phyloP scores from a whole-genome alignment of 345 rosid genomes.

The Acer yangbiense region DNA sequence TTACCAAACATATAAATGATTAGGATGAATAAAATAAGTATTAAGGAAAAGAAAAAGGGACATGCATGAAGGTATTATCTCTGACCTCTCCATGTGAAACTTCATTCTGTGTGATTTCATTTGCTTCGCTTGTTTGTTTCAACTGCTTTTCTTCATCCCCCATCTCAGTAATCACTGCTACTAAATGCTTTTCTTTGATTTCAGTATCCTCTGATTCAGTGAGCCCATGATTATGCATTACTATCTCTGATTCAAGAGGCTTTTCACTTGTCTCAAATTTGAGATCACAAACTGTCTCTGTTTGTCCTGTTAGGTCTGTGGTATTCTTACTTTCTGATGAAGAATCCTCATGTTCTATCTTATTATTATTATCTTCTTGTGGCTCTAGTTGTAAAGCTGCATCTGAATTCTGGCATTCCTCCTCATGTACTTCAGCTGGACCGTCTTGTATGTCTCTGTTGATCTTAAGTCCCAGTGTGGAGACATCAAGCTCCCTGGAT shows the following conservation, averaged over 20 bases:
- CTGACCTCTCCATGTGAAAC: constrained; percentile 40
- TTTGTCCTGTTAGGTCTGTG: constrained; percentile 12
- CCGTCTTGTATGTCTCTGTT: constrained; percentile 14
- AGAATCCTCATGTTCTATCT: constrained; percentile 13
- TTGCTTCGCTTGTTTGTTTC: constrained; percentile 22
- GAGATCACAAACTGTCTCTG: constrained; percentile 7
- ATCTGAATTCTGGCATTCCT: constrained; percentile 14
- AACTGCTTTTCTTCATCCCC: constrained; percentile 18
- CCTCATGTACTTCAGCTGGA: constrained; percentile 12
- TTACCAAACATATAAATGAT: constrained; percentile 5
- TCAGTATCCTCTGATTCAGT: constrained; percentile 21
- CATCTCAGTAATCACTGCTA: constrained; percentile 14
- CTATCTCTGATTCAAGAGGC: constrained; percentile 10
- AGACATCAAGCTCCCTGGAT: constrained; percentile 25
- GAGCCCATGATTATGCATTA: constrained; percentile 5
- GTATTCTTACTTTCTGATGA: constrained; percentile 17
- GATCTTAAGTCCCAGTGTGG: constrained; percentile 6
- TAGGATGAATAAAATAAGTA: neutral
- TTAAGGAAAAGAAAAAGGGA: neutral
- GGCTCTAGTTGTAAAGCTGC: constrained; percentile 16
- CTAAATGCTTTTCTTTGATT: constrained; percentile 24
- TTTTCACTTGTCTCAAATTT: constrained; percentile 22
- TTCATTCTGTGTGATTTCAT: constrained; percentile 27
- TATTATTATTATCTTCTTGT: constrained; percentile 2
- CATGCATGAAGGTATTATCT: constrained; percentile 4